Evolutionary conservation across 768 basidiomycete genomes (phyloP), one percentile per base, ranked within the genome.

Genomic region (Royoungia palumana): DNA sequence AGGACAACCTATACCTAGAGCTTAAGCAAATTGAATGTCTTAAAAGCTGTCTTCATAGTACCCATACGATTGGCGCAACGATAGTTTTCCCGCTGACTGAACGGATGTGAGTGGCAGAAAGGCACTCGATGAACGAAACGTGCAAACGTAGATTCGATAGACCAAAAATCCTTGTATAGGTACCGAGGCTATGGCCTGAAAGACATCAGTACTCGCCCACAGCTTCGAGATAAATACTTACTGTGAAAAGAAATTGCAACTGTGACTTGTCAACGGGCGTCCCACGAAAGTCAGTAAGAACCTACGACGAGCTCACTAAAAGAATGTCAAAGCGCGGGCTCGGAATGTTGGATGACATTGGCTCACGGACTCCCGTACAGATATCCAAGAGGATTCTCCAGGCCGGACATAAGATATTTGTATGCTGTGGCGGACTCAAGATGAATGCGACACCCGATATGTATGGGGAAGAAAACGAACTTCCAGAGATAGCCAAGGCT

Each of bases 101-200:
- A 28, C 8, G 8, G 10, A 5, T 9, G 6, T 50, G 21, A 34
- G 21, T 49, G 24, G 0, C 5, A 13, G 9, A 2, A 11, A n/a
- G 35, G 11, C 4, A 14, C 5, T 13, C 9, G 17, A 30, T 21
- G 21, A 13, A 6, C 4, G 6, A 44, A 25, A 40, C 48, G 6
- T 22, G 44, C 51, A 50, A 30, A 35, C 35, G 17, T 44, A 53
- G 28, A 53, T 53, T 12, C 51, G 42, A 16, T 41, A 44, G 4
- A 53, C 35, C n/a, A 53, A 41, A 25, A 53, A 53, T 2, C 42
- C 51, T 41, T 53, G 51, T 4, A 48, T 35, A 28, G 41, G 32
- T 9, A 50, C 4, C 14, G 48, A 38, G 16, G 41, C 48, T 5
- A 34, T 13, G 17, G 22, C 20, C 51, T 52, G 19, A 17, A 39